Evolutionary conservation across 805 yeast species (phyloP).

Genomic region (Kregervanrija delftensis): DNA sequence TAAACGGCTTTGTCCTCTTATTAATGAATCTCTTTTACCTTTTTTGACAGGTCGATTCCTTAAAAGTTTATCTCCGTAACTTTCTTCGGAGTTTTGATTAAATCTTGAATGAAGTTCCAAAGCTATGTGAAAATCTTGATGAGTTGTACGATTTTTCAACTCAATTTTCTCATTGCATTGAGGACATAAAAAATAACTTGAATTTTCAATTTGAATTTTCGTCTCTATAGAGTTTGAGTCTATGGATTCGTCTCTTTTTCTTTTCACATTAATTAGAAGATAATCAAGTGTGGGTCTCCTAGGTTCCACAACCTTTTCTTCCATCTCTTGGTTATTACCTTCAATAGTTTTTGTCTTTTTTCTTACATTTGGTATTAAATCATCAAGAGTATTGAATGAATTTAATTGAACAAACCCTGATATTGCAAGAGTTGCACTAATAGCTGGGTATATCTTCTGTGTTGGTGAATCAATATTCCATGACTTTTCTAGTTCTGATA

Average conservation of each 20-base stretch:
- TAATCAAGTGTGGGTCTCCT: not conserved
- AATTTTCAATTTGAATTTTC: not conserved
- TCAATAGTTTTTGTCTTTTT: not conserved
- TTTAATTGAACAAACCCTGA: conserved; percentile 39
- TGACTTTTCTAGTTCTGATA: conserved; percentile 16
- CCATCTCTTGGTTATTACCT: not conserved
- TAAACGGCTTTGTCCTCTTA: conserved; percentile 6
- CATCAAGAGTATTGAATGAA: conserved; percentile 19
- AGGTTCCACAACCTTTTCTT: not conserved
- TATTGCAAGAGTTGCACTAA: conserved; percentile 43
- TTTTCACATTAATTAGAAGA: not conserved
- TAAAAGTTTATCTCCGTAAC: conserved; percentile 2
- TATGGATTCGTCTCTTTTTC: not conserved
- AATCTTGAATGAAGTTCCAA: conserved; percentile 13
- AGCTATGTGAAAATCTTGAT: conserved; percentile 26
- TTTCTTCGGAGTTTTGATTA: conserved; percentile 10
- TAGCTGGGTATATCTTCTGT: conserved; percentile 37
- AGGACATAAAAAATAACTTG: conserved; percentile 6
- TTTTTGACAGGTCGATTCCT: not conserved
- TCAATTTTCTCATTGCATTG: conserved; percentile 11
- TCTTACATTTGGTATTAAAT: conserved; percentile 12
- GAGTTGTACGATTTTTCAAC: conserved; percentile 11
- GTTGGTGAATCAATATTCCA: conserved; percentile 19
- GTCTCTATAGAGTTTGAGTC: not conserved
- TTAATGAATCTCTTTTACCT: too few relatives aligned